Evolutionary conservation across 2,329 filamentous ascomycete species (phyloP), one percentile per base, ranked within the genome.

Genomic region (Proliferodiscus dingleyae): DNA sequence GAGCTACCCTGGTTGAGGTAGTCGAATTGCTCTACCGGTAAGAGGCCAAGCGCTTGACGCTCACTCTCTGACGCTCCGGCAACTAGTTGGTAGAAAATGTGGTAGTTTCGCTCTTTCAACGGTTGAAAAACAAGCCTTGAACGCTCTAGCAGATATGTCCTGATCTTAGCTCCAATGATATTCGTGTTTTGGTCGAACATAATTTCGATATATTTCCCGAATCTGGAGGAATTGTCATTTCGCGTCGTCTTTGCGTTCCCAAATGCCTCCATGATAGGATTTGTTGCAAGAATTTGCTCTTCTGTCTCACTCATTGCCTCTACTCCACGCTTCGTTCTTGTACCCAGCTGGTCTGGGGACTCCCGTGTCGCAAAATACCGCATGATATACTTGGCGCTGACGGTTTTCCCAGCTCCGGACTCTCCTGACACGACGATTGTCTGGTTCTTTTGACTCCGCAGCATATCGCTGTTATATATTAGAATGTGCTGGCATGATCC

Each of bases 331-430:
- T 88, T 93, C 44, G 76, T 76, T 60, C 87, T 83, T 53, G 81
- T 84, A 39, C 85, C 84, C 13, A 89, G 85, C 65, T 90, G 87
- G 61, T 94, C 89, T 45, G 93, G 89, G 6, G 90, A 85, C 69
- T 96, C 93, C 78, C 93, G 83, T 34, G 93, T 98, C 52, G 93
- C 93, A 69, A 98, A 98, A 73, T 98, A 98, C 62, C 93, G 83
- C 93, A 98, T 98, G 66, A 98, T 97, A 71, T 98, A 97, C 73
- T 98, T 98, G 60, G 93, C 93, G 69, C 91, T 97, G 66, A 98
- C 93, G 4, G 93, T 98, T 74, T 98, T 98, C 63, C 93, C 93
- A 54, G 93, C 93, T 78, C 93, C 93, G 44, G 93, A 98, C 70
- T 98, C 93, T 66, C 93, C 93, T 28, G 93, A 98, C n/a, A 98